Percentiles rank a stretch among this genome's conserved stretches.
Conservation (phyloP, 176 grass and related monocot genomes). For the Oryza meridionalis region DNA sequence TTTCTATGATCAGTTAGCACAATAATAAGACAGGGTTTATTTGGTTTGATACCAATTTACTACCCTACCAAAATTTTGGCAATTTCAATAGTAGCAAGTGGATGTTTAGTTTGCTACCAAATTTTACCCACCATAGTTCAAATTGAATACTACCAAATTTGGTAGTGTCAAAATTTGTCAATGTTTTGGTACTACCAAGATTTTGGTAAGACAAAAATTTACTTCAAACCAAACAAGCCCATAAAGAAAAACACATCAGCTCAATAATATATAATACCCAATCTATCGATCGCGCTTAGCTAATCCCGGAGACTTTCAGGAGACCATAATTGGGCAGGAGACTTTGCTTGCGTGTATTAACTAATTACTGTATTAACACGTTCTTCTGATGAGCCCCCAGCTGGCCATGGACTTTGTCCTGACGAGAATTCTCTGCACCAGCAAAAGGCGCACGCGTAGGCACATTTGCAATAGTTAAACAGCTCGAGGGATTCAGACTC, state of each 20-base stretch:
- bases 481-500: background rate
- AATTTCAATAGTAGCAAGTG: too few species aligned
- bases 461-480: slow-evolving; percentile 1
- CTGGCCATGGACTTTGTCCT: background rate
- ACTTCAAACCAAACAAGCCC: too few species aligned
- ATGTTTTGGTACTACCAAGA: too few species aligned
- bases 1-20: background rate
- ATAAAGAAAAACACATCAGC: background rate
- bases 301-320: background rate
- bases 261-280: background rate
- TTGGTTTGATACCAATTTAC: too few species aligned
- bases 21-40: background rate
- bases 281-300: background rate
- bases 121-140: too few species aligned
- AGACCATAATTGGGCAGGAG: background rate
- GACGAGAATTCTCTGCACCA: background rate
- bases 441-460: background rate
- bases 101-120: too few species aligned
- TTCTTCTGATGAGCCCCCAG: background rate
- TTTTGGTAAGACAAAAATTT: too few species aligned
- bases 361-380: background rate
- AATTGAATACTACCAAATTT: too few species aligned
- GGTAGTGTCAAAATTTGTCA: too few species aligned
- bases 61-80: too few species aligned
- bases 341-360: background rate